A percentile compares a stretch with the other conserved stretches of the same genome.
phyloP scores from a whole-genome alignment of 208 protist species.

The Jaenimonas drosophilae region DNA sequence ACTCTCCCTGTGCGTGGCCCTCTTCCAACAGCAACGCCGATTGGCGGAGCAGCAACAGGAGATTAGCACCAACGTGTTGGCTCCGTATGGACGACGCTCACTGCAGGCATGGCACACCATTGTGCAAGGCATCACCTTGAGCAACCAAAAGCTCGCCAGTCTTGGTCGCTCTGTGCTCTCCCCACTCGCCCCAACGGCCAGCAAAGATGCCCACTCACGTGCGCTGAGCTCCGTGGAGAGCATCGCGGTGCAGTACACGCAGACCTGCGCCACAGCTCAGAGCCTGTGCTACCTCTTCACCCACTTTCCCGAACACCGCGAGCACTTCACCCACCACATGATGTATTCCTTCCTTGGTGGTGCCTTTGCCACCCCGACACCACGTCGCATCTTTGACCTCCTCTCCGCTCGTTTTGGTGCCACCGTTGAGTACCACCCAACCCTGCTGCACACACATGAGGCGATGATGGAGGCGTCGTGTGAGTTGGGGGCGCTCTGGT shows the following conservation, averaged over 20 bases:
- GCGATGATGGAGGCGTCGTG: conserved; percentile 26
- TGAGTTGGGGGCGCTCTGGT: conserved; percentile 19
- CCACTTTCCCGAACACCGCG: conserved; percentile 4
- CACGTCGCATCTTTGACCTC: conserved; percentile 24
- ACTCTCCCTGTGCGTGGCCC: conserved; percentile 6
- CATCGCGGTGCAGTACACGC: conserved; percentile 59
- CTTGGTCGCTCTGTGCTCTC: conserved; percentile 3
- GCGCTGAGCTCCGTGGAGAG: conserved; percentile 36
- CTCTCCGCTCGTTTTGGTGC: conserved; percentile 17
- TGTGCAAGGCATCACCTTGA: conserved; percentile 18
- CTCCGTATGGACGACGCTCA: conserved; percentile 29
- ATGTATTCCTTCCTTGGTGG: conserved; percentile 13
- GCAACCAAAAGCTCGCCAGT: conserved; percentile 25
- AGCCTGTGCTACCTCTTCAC: conserved; percentile 11
- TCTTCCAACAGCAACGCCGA: conserved; percentile 24
- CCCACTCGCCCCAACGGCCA: conserved; percentile 3
- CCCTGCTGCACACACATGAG: conserved; percentile 17
- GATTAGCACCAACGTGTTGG: conserved; percentile 9
- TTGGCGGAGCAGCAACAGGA: conserved; percentile 4
- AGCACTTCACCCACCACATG: conserved; percentile 5
- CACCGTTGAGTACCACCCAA: conserved; percentile 5
- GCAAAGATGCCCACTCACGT: conserved; percentile 40
- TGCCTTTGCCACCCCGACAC: conserved; percentile 6
- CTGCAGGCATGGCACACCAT: conserved; percentile 32
- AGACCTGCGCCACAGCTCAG: conserved; percentile 17